phyloP scores from a whole-genome alignment of 495 filamentous ascomycete genomes.

The Hamigera avellanea region DNA sequence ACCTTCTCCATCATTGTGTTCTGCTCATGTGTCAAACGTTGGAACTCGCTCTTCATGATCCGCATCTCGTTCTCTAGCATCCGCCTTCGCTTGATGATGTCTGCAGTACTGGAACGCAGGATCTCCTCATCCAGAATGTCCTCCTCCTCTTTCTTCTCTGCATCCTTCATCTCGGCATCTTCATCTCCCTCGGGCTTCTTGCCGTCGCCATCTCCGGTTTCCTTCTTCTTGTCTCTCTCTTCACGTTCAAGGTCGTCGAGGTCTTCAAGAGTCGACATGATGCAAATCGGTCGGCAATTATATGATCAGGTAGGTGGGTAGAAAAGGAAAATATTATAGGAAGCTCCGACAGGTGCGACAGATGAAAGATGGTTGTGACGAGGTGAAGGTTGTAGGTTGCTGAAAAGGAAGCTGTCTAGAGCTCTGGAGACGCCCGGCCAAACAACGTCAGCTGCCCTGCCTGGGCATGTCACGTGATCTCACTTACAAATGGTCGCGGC shows the following conservation, averaged over 20 bases:
- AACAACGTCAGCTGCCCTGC: conserved; percentile 30
- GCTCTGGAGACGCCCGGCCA: conserved; percentile 15
- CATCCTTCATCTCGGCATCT: conserved; percentile 86
- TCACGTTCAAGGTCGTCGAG: conserved; percentile 71
- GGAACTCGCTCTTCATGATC: conserved; percentile 96
- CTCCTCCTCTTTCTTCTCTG: conserved; percentile 57
- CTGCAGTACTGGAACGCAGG: conserved; percentile 76
- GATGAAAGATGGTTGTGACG: conserved; percentile 7
- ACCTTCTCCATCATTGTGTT: conserved; percentile 93
- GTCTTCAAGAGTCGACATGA: conserved; percentile 81
- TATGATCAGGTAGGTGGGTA: background rate
- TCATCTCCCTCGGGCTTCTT: conserved; percentile 48
- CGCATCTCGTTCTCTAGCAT: conserved; percentile 93
- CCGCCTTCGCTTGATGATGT: conserved; percentile 76
- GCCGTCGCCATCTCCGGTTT: conserved; percentile 38
- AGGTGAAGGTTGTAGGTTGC: conserved; percentile 11
- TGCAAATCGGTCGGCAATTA: conserved; percentile 2
- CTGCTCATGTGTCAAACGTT: conserved; percentile 91
- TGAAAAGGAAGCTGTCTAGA: conserved; percentile 16
- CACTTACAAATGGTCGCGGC: background rate
- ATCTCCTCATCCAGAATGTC: conserved; percentile 86
- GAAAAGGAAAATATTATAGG: background rate
- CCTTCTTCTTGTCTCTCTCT: conserved; percentile 61
- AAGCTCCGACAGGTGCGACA: background rate
- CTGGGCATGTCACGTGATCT: conserved; percentile 25